Conservation (phyloP, 768 basidiomycete genomes). For the Rhodotorula paludigena region DNA sequence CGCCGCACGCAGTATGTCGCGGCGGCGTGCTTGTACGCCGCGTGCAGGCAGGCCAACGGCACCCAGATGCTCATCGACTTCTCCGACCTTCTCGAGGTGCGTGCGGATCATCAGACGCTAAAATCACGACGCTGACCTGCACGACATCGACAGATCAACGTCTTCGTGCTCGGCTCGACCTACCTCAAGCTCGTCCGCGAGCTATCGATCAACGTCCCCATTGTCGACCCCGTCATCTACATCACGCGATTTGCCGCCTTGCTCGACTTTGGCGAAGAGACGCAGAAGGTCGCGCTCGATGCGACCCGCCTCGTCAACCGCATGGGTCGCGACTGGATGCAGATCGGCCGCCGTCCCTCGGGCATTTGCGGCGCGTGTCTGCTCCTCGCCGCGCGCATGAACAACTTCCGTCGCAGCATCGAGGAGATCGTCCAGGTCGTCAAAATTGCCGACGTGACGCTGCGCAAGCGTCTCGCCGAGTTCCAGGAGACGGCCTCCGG, state of each 20-base stretch:
- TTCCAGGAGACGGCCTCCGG: constrained; percentile 87
- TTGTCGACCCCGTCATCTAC: constrained; percentile 93
- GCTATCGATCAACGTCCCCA: constrained; percentile 74
- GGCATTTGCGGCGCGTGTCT: constrained; percentile 96
- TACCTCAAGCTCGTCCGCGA: constrained; percentile 90
- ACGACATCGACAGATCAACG: constrained; percentile 71
- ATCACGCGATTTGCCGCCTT: constrained; percentile 90
- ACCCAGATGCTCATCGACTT: constrained; percentile 99
- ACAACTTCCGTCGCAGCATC: constrained; percentile 85
- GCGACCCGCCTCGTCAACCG: constrained; percentile 88
- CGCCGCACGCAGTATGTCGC: constrained; percentile 87
- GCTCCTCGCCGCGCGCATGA: constrained; percentile 94
- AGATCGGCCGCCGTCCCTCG: constrained; percentile 85
- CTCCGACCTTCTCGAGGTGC: constrained; percentile 84
- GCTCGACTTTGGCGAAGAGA: constrained; percentile 93
- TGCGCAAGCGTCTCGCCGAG: constrained; percentile 88
- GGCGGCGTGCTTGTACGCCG: constrained; percentile 90
- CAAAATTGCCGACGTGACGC: constrained; percentile 93
- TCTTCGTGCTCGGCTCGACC: constrained; percentile 91
- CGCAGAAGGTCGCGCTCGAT: constrained; percentile 82
- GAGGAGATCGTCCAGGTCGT: constrained; percentile 98
- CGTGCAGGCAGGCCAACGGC: constrained; percentile 84
- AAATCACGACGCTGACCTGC: neutral
- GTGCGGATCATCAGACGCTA: constrained; percentile 6
- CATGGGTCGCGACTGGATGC: constrained; percentile 97